A percentile compares a stretch with the other conserved stretches of the same genome.
Conservation (phyloP, 495 filamentous ascomycete species). For the Platismatia glauca region DNA sequence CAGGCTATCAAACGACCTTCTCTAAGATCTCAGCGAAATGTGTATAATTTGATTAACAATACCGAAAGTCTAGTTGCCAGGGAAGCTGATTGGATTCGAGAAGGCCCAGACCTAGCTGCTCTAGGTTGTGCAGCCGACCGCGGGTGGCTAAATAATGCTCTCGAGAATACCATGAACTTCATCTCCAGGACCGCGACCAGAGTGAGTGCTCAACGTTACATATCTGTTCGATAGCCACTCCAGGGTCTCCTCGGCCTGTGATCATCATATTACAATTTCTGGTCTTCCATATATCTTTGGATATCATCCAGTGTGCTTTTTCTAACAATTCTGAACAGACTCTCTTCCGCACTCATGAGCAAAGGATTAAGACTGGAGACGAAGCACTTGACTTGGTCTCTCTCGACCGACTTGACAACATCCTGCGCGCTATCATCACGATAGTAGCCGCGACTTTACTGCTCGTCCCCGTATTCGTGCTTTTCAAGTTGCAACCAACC, state of each 20-base stretch:
- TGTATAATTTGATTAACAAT: conserved; percentile 15
- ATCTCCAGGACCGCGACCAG: conserved; percentile 13
- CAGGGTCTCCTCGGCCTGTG: not conserved
- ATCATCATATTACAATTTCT: not conserved
- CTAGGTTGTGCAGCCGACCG: conserved; percentile 9
- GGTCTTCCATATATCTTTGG: not conserved
- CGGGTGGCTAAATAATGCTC: conserved; percentile 15
- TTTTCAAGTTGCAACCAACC: conserved; percentile 10
- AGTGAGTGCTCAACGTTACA: not conserved
- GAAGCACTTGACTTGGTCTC: conserved; percentile 9
- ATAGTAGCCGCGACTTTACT: conserved; percentile 5
- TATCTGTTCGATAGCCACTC: not conserved
- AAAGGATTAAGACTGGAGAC: conserved; percentile 6
- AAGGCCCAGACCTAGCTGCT: conserved; percentile 17
- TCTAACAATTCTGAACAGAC: conserved; percentile 2
- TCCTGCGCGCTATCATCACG: conserved; percentile 4
- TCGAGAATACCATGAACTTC: conserved; percentile 10
- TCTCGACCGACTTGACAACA: conserved; percentile 8
- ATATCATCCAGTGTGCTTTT: too few species aligned
- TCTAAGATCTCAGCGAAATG: conserved; percentile 7
- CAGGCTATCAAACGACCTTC: conserved; percentile 14
- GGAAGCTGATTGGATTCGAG: conserved; percentile 15
- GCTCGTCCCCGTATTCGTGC: conserved; percentile 12
- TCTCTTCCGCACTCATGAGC: conserved; percentile 9
- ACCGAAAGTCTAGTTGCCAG: conserved; percentile 7